Percentiles rank a stretch among this genome's conserved stretches.
Evolutionary conservation across 306 rosid species (phyloP).

Genomic region (Geum urbanum): DNA sequence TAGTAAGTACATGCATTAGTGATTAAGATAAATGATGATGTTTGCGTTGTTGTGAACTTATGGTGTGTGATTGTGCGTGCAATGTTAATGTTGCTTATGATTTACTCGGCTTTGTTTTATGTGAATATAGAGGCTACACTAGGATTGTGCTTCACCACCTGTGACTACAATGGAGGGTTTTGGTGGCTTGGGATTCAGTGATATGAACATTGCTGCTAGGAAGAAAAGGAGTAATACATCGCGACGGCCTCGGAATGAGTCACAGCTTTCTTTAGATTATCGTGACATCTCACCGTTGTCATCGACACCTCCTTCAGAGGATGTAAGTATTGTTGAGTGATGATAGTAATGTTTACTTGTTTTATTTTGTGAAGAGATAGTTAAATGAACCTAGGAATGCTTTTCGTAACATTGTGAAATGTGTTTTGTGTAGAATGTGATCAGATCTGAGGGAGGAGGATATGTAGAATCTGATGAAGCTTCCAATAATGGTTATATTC

Average conservation of each 20-base stretch:
- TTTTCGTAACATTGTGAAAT: conserved; percentile 15
- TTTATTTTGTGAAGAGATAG: conserved; percentile 22
- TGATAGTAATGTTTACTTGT: conserved; percentile 18
- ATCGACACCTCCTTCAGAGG: conserved; percentile 34
- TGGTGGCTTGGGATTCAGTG: conserved; percentile 29
- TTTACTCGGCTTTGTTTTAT: not conserved
- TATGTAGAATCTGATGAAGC: conserved; percentile 39
- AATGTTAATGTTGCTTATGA: not conserved
- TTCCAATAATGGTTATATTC: conserved; percentile 29
- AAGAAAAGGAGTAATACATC: conserved; percentile 31
- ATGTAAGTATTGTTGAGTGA: conserved; percentile 30
- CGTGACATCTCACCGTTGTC: conserved; percentile 25
- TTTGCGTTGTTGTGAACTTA: not conserved
- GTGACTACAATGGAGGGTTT: conserved; percentile 19
- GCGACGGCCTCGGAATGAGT: conserved; percentile 34
- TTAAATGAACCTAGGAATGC: conserved; percentile 28
- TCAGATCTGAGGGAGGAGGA: conserved; percentile 27
- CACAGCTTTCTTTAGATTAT: conserved; percentile 26
- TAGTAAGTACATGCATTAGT: not conserved
- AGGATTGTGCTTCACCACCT: conserved; percentile 7
- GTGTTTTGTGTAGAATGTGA: conserved; percentile 22
- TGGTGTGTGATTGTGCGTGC: not conserved
- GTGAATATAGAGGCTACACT: conserved; percentile 11
- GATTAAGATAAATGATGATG: not conserved
- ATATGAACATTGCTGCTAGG: conserved; percentile 17